phyloP scores from a whole-genome alignment of 2,329 filamentous ascomycete species.

The Hirsutella minnesotensis region DNA sequence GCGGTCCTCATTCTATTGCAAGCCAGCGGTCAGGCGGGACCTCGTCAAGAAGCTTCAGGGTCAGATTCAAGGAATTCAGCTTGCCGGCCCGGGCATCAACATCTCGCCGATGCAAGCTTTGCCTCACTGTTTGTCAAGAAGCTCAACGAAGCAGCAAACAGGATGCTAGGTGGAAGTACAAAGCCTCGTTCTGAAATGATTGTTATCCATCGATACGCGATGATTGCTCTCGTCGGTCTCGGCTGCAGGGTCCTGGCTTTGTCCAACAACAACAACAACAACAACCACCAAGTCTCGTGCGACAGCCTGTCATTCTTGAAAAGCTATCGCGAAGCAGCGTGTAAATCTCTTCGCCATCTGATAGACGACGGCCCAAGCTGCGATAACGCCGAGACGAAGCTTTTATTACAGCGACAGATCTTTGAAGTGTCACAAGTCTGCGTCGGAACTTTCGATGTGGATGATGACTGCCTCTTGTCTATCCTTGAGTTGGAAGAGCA shows the following conservation, averaged over 20 bases:
- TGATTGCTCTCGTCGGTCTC: too few relatives aligned
- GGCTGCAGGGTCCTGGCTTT: too few relatives aligned
- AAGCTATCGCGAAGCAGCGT: too few relatives aligned
- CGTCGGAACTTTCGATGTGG: neutral
- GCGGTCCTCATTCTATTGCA: neutral
- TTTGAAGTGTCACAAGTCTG: neutral
- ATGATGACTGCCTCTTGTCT: neutral
- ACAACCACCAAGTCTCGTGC: too few relatives aligned
- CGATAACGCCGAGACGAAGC: neutral
- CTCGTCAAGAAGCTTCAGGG: neutral
- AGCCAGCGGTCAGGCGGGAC: neutral
- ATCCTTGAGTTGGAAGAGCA: neutral
- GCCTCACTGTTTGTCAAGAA: neutral
- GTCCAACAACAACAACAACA: too few relatives aligned
- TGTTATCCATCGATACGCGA: too few relatives aligned
- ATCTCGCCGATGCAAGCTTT: neutral
- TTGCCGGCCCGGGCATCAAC: neutral
- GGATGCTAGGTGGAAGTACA: neutral
- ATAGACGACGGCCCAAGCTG: neutral
- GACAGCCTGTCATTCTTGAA: too few relatives aligned
- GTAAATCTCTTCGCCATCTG: neutral
- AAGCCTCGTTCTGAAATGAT: neutral
- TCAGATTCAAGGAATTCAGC: too few relatives aligned
- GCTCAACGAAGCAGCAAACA: neutral
- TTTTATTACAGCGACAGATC: neutral